A percentile compares a stretch with the other conserved stretches of the same genome.
These are phyloP conservation scores for Nothopassalora personata DNA, from an alignment of 2,329 filamentous ascomycete genomes.

Conservation along the genomic window DNA sequence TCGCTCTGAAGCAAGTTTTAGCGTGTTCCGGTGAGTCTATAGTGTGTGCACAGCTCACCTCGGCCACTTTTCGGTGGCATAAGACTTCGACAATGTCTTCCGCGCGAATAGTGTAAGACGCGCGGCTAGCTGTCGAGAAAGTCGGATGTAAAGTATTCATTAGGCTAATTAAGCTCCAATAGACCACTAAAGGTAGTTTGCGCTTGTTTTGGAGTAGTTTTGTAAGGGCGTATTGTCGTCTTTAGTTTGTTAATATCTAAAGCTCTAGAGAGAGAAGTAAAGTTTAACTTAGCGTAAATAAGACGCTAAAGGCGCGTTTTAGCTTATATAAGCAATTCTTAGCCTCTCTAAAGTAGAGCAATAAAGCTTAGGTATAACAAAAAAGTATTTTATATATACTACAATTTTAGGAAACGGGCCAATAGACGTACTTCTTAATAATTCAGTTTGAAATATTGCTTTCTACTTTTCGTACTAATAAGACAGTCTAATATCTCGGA, in stretches of 20 bases:
- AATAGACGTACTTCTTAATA: no score
- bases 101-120: slow-evolving; percentile 18
- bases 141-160: slow-evolving; percentile 8
- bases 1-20: slow-evolving; percentile 28
- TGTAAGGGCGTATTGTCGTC: not conserved
- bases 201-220: not conserved
- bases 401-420: no score
- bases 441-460: not conserved
- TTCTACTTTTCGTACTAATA: not conserved
- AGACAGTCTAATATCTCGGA: no score
- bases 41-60: slow-evolving; percentile 19
- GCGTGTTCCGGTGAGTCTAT: not conserved
- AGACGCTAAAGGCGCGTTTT: not conserved
- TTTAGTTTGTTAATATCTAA: not conserved
- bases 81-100: slow-evolving; percentile 24
- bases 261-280: not conserved
- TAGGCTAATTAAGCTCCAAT: not conserved
- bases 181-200: slow-evolving; percentile 1
- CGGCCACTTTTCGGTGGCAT: slow-evolving; percentile 24
- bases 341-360: not conserved
- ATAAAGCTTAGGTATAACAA: not conserved
- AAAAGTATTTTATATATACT: no score
- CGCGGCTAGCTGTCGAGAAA: slow-evolving; percentile 12
- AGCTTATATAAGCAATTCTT: not conserved
- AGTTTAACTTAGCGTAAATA: not conserved